phyloP scores from a whole-genome alignment of 2,329 filamentous ascomycete genomes.

The Ophiosphaerella korrae region DNA sequence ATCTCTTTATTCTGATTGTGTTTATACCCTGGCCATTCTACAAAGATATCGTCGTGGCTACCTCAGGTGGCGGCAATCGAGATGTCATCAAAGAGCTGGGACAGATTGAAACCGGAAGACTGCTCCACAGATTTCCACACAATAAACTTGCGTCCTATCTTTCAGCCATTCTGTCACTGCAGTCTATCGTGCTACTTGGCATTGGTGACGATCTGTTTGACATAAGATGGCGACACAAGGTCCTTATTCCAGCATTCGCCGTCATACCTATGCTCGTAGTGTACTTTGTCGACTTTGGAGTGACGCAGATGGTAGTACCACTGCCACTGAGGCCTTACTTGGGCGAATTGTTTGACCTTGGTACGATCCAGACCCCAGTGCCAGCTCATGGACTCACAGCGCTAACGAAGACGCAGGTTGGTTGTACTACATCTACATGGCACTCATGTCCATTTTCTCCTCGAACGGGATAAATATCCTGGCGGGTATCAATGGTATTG shows the following conservation, averaged over 20 bases:
- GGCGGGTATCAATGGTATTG: constrained; percentile 98
- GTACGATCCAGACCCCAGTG: constrained; percentile 24
- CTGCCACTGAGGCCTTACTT: constrained; percentile 82
- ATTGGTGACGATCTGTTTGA: constrained; percentile 97
- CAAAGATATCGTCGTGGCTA: constrained; percentile 95
- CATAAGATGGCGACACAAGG: constrained; percentile 98
- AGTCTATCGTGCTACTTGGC: constrained; percentile 87
- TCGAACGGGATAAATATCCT: constrained; percentile 99
- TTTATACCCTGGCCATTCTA: constrained; percentile 98
- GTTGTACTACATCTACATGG: constrained; percentile 95
- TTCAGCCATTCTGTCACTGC: constrained; percentile 89
- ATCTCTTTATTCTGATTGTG: constrained; percentile 83
- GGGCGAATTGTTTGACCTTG: constrained; percentile 82
- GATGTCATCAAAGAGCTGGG: constrained; percentile 79
- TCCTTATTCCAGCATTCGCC: constrained; percentile 94
- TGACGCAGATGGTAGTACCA: constrained; percentile 93
- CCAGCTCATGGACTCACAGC: constrained; percentile 2
- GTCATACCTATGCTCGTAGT: constrained; percentile 92
- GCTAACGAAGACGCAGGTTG: constrained; percentile 44
- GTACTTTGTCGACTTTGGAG: constrained; percentile 98
- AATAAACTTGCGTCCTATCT: constrained; percentile 96
- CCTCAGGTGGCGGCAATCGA: constrained; percentile 88
- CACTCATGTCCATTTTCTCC: constrained; percentile 92
- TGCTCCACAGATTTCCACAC: constrained; percentile 91
- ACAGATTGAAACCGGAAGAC: constrained; percentile 78